Evolutionary conservation across 768 basidiomycete genomes (phyloP), one percentile per base, ranked within the genome.

Genomic region (Trametes coccinea): DNA sequence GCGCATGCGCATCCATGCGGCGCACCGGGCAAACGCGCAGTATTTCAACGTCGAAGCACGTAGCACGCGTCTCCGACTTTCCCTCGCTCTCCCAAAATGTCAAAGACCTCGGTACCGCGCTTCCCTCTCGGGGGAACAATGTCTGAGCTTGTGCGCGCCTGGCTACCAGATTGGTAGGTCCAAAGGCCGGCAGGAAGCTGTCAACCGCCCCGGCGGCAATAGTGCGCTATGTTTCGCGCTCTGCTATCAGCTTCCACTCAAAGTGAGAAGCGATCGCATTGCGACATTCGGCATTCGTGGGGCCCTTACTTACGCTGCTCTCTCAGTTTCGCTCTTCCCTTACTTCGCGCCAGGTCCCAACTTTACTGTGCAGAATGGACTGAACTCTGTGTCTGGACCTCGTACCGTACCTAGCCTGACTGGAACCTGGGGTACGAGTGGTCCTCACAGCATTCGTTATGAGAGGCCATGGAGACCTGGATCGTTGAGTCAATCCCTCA

Each of bases 181-280:
- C 57, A 59, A 59, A 59, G 49, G 31, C 48, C 49, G 40, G 48
- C 49, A 39, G 31, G 57, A 59, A 59, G 57, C 30, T 51, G 57
- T 43, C 49, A 44, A 29, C 48, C 5, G 27, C 40, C 3, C 34
- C 56, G 56, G 57, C 10, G 57, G 49, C 41, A 51, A 49, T 51
- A 51, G 49, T 34, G 49, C 41, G 41, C 57, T 33, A 44, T 16
- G 31, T 51, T 30, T 29, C 29, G 30, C 17, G 41, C 37, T 29
- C 17, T 59, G 49, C 40, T 29, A 52, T 59, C 49, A 44, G 57
- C 57, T 45, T 51, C 57, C 7, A 30, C 41, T 44, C 40, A 27
- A 52, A 37, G 51, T 48, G 27, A 49, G 48, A 48, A 48, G 47
- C 22, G 17, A 22, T 13, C 46, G 5, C 16, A 5, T 13, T 33